Base-by-base conservation (phyloP, 306 rosid species). In the Cucurbita moschata region DNA sequence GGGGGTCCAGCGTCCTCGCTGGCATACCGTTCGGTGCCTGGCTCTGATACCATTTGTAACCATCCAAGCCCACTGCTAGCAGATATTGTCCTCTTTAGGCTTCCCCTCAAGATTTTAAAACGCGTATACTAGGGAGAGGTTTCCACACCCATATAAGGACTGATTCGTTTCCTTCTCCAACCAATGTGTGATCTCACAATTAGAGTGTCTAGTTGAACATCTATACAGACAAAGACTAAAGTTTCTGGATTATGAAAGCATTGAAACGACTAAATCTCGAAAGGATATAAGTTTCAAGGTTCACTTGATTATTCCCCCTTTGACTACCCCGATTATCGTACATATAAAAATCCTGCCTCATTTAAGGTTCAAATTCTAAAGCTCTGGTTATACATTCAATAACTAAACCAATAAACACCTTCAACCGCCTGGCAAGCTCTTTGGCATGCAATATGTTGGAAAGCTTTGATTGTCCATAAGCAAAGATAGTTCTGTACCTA, bases 381-480 rank as follows among this genome's bases (percentile, higher is more conserved):
- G 73, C 73, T 37, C 56, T 11, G 18, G 51, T 52, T 54, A 39
- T 72, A 54, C 38, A 37, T 72, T 19, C 40, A 8, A 38, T 71
- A 0, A 52, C 10, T 16, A 51, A 71, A 40, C 64, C 61, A 47
- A 43, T 60, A 61, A 51, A 39, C 84, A 92, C 96, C 96, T 92
- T 87, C 75, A 92, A 82, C 79, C 83, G 89, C 81, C 88, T 88
- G 44, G 96, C 54, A 67, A 92, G 96, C 82, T 90, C 96, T 26
- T 83, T 87, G 21, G 96, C 91, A 69, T 92, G 96, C 74, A 92
- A 78, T 70, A 88, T 78, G 74, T 92, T 90, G 23, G 96, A 82
- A 66, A 93, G 96, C 82, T 93, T 93, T 64, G 97, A 88, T 73
- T 88, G 97, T 54, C 87, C 89, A 86, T 90, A 90, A 53, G 96